Evolutionary conservation across 805 yeast genomes (phyloP).

Genomic region (Saccharomycopsis amapae): DNA sequence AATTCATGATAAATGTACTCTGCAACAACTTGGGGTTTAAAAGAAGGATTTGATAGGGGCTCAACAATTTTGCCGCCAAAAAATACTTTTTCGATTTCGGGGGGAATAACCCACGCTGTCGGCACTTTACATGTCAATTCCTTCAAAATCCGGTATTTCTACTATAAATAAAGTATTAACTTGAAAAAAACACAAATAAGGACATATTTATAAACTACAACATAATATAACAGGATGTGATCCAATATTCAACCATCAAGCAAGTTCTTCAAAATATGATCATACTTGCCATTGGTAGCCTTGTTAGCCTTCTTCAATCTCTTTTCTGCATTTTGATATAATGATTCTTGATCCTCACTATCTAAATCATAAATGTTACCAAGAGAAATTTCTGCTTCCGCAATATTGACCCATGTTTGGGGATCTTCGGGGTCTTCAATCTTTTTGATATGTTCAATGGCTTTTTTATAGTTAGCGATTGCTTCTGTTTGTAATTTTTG

Average conservation of each 20-base stretch:
- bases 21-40: neutral
- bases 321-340: constrained; percentile 63
- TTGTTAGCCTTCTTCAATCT: constrained; percentile 65
- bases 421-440: constrained; percentile 72
- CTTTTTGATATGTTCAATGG: constrained; percentile 47
- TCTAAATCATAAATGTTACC: constrained; percentile 69
- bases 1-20: too few species aligned
- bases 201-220: neutral
- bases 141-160: too few species aligned
- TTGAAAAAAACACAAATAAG: too few species aligned
- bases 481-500: constrained; percentile 46
- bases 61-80: too few species aligned
- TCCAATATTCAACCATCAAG: constrained; percentile 1
- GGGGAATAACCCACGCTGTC: too few species aligned
- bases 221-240: neutral
- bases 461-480: constrained; percentile 40
- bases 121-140: too few species aligned
- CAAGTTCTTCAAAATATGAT: constrained; percentile 40
- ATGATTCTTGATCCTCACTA: constrained; percentile 55
- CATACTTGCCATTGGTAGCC: constrained; percentile 71
- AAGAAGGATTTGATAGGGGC: too few species aligned
- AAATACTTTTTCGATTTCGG: too few species aligned
- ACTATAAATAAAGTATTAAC: too few species aligned
- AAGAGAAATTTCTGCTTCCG: constrained; percentile 76
- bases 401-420: constrained; percentile 72